These are phyloP conservation scores for Orbilia brochopaga DNA, from an alignment of 2,329 filamentous ascomycete species.

Conservation along the genomic window DNA sequence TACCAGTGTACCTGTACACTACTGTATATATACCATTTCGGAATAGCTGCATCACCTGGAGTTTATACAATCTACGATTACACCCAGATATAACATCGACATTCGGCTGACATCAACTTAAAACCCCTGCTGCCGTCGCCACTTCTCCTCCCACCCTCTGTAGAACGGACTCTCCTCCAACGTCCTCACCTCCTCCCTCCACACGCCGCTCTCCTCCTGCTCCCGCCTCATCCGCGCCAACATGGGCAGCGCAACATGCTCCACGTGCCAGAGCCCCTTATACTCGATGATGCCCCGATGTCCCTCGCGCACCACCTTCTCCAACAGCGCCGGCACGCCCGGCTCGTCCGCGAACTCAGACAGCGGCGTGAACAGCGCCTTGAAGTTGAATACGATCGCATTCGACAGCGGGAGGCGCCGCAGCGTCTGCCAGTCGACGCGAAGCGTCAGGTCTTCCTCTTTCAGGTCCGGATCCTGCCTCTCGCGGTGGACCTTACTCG, in stretches of 20 bases:
- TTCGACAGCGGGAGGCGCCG: constrained; percentile 77
- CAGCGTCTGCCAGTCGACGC: constrained; percentile 88
- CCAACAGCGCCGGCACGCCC: constrained; percentile 71
- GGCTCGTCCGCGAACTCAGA: constrained; percentile 73
- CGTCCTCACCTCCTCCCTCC: constrained; percentile 69
- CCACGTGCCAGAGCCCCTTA: constrained; percentile 80
- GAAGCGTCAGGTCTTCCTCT: constrained; percentile 68
- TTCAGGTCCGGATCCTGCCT: constrained; percentile 66
- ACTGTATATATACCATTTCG: background rate
- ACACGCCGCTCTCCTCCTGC: constrained; percentile 69
- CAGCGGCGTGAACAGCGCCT: constrained; percentile 79
- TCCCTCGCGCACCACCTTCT: constrained; percentile 73
- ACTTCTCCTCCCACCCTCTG: constrained; percentile 76
- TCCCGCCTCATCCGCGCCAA: constrained; percentile 69
- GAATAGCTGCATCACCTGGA: background rate
- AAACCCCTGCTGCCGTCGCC: constrained; percentile 70
- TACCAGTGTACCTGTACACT: constrained; percentile 17
- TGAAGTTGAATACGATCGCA: constrained; percentile 84
- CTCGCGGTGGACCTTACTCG: constrained; percentile 66
- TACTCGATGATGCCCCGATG: constrained; percentile 76
- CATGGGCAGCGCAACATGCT: constrained; percentile 72
- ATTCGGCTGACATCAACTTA: constrained; percentile 52
- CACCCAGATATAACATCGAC: background rate
- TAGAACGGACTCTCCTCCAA: constrained; percentile 78
- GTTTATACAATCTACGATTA: too few relatives aligned